These are phyloP conservation scores for Aurifilum marmelostoma DNA, from an alignment of 2,329 filamentous ascomycete genomes.

Conservation along the genomic window DNA sequence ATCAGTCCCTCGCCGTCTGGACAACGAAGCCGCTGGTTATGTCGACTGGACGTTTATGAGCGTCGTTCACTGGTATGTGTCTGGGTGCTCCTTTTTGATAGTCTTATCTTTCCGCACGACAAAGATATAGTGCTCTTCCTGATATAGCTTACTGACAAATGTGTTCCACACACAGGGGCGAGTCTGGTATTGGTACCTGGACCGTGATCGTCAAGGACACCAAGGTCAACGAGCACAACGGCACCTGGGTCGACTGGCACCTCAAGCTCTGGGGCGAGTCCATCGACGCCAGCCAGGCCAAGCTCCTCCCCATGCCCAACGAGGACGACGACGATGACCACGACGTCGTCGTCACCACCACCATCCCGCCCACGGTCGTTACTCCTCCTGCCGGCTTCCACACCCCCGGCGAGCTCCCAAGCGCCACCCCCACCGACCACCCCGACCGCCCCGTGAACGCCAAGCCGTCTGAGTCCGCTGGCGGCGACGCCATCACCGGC, in stretches of 20 bases:
- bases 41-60: conserved; percentile 99
- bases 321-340: conserved; percentile 85
- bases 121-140: neutral
- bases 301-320: conserved; percentile 77
- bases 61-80: conserved; percentile 84
- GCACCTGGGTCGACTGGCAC: conserved; percentile 87
- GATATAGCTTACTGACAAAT: no score
- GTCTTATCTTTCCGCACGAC: no score
- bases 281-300: conserved; percentile 74
- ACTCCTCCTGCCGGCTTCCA: conserved; percentile 54
- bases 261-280: conserved; percentile 92
- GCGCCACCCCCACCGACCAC: conserved; percentile 61
- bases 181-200: conserved; percentile 86
- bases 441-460: conserved; percentile 64
- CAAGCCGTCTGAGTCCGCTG: conserved; percentile 41
- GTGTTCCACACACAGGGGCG: conserved; percentile 64
- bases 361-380: conserved; percentile 64
- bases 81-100: no score
- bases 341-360: conserved; percentile 67
- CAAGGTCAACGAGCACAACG: conserved; percentile 72
- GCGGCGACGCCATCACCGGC: conserved; percentile 37
- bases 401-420: conserved; percentile 39
- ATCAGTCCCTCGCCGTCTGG: conserved; percentile 72
- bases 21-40: conserved; percentile 72
- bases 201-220: conserved; percentile 88